Percentiles rank a stretch among this genome's conserved stretches.
Conservation (phyloP, 305 asterid species). For the Rubia occidens region DNA sequence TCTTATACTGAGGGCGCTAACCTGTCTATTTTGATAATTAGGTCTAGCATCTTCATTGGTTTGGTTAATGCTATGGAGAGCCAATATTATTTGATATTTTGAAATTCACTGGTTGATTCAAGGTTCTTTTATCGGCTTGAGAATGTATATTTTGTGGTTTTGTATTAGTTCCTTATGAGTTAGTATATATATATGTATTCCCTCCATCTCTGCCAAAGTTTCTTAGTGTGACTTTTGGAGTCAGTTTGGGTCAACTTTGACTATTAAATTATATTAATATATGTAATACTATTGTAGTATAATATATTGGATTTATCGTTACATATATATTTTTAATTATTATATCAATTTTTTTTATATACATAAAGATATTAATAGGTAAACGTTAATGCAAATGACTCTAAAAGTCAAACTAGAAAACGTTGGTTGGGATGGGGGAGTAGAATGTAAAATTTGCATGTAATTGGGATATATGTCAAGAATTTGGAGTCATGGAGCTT, state of each 20-base stretch:
- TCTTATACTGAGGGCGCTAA: background rate
- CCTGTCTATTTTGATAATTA: background rate
- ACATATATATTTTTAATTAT: no score
- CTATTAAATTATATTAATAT: no score
- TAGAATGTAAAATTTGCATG: background rate
- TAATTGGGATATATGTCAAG: background rate
- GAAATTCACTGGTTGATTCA: background rate
- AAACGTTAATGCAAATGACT: no score
- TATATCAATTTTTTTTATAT: no score
- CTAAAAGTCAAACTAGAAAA: no score
- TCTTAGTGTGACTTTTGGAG: no score
- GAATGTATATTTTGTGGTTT: background rate
- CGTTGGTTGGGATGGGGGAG: no score
- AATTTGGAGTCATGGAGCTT: background rate
- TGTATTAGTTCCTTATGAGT: background rate
- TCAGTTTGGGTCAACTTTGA: no score
- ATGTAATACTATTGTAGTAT: no score
- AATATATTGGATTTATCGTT: no score
- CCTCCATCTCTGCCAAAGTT: no score
- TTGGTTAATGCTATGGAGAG: background rate
- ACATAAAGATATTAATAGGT: no score
- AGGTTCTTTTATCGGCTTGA: background rate
- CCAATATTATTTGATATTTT: background rate
- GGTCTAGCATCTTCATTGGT: background rate
- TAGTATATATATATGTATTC: background rate